Conservation (phyloP, 495 filamentous ascomycete genomes). For the Xylaria cubensis region DNA sequence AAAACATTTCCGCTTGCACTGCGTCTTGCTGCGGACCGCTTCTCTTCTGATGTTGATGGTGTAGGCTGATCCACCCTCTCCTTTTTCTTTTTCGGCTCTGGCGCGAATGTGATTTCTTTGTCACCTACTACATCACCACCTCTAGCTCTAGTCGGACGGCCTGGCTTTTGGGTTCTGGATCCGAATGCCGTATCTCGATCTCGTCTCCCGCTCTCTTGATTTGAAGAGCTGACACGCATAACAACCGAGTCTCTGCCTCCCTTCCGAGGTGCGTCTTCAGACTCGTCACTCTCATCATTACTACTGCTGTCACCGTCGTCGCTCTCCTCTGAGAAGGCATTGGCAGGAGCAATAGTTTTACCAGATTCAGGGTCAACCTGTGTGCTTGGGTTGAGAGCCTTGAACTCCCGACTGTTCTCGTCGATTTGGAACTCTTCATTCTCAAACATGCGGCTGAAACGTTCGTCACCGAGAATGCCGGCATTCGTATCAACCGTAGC, state of each 20-base stretch:
- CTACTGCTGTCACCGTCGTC: conserved; percentile 54
- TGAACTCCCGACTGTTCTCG: conserved; percentile 86
- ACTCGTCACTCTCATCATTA: conserved; percentile 49
- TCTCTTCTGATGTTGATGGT: conserved; percentile 45
- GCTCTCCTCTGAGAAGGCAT: conserved; percentile 37
- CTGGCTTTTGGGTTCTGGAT: conserved; percentile 61
- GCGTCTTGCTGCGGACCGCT: conserved; percentile 60
- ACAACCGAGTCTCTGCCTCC: conserved; percentile 50
- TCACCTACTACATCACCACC: conserved; percentile 75
- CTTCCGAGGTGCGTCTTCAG: conserved; percentile 38
- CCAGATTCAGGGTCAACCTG: conserved; percentile 43
- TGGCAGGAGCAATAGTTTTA: conserved; percentile 25
- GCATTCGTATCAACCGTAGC: conserved; percentile 67
- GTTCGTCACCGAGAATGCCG: conserved; percentile 76
- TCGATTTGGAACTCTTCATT: conserved; percentile 93
- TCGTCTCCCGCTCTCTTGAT: conserved; percentile 63
- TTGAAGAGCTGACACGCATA: conserved; percentile 72
- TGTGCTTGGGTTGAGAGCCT: conserved; percentile 84
- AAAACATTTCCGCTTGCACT: conserved; percentile 79
- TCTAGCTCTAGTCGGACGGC: conserved; percentile 53
- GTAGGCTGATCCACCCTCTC: conserved; percentile 40
- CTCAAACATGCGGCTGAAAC: conserved; percentile 89
- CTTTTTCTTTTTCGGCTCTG: conserved; percentile 63
- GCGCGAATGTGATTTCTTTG: conserved; percentile 83
- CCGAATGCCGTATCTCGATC: conserved; percentile 72